phyloP scores from a whole-genome alignment of 345 rosid species.

The Eucalyptus cloeziana region DNA sequence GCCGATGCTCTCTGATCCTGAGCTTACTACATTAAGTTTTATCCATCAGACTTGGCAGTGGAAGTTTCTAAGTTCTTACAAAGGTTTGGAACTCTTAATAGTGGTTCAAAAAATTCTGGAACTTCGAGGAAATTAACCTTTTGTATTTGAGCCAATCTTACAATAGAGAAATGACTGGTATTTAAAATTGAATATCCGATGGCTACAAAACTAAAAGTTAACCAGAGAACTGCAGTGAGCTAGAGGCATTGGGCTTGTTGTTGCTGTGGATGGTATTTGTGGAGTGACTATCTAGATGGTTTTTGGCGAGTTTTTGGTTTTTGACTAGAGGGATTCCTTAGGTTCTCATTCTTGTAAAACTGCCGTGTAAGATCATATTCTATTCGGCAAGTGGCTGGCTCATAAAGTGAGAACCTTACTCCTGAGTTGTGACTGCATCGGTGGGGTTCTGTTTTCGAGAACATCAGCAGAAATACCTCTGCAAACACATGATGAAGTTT shows the following conservation, averaged over 20 bases:
- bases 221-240: not conserved
- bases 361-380: not conserved
- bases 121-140: not conserved
- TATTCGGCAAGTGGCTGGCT: not conserved
- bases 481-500: not conserved
- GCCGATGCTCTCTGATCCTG: not conserved
- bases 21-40: not conserved
- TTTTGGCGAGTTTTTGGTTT: not conserved
- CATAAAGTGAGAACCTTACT: not conserved
- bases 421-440: not conserved
- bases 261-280: not conserved
- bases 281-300: not conserved
- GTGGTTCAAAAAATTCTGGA: not conserved
- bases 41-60: not conserved
- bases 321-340: not conserved
- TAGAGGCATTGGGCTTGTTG: not conserved
- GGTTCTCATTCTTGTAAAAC: not conserved
- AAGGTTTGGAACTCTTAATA: not conserved
- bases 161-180: not conserved
- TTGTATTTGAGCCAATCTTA: not conserved
- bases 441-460: not conserved
- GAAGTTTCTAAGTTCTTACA: not conserved
- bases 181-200: not conserved
- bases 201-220: not conserved
- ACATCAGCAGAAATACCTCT: not conserved